Evolutionary conservation across 2,329 filamentous ascomycete species (phyloP), one percentile per base, ranked within the genome.

Genomic region (Beauveria brongniartii): DNA sequence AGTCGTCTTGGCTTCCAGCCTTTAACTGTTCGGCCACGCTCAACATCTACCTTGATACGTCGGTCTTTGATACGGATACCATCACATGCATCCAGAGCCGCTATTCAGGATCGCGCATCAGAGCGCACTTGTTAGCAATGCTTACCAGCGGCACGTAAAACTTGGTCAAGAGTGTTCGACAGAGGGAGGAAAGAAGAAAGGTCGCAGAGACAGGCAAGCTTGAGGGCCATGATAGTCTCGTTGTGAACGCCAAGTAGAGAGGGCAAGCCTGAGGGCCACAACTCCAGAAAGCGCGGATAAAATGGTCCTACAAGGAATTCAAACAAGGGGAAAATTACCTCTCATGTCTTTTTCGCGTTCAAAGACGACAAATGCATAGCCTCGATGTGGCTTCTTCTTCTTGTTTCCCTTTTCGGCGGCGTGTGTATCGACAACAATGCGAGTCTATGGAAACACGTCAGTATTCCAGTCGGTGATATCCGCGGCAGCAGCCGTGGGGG

Each of bases 311-410:
- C 67, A 70, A 68, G 71, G 68, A 68, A 68, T 68, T 67, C 67
- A 70, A 66, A 63, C 70, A 73, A 74, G 71, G 68, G 74, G 72
- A 59, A 60, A 53, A 50, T 85, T 95, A 97, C 92, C 92, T 91
- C 95, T 95, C 92, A 97, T 97, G 73, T 97, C 94, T 76, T 93
- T 92, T 77, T 97, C 94, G 74, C 91, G 88, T 76, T 97, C 93
- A 72, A 93, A 99, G 59, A 97, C 91, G 67, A 99, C 89, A 72
- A 99, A 99, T 64, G 91, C 94, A 75, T 99, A 99, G 64, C 94
- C 94, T 69, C 88, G 83, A 71, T 95, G 90, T 55, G 87, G 78
- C 78, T 92, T 92, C 71, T 88, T 88, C 72, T 90, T 87, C 77
- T 92, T 91, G 69, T 88, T 89, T 61, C 82, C 84, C 74, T 82